These are phyloP conservation scores for Gypsophila paniculata DNA, from an alignment of 179 eudicot species.

Conservation along the genomic window DNA sequence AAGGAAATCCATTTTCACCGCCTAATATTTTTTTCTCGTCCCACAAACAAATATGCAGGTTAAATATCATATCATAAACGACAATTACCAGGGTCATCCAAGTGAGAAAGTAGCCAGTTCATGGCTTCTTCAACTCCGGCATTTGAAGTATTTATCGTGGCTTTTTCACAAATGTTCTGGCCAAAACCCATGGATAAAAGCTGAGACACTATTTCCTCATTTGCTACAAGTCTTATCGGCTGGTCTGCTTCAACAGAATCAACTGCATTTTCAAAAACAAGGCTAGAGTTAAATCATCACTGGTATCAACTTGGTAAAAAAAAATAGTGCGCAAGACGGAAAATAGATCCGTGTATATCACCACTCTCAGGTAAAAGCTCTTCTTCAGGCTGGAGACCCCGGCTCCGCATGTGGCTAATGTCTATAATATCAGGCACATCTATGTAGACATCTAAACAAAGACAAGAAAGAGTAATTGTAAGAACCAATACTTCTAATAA, in stretches of 20 bases:
- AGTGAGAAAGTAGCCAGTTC: conserved; percentile 92
- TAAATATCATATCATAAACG: conserved; percentile 1
- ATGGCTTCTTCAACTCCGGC: conserved; percentile 90
- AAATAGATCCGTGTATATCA: conserved; percentile 15
- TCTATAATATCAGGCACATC: conserved; percentile 93
- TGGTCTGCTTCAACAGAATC: conserved; percentile 40
- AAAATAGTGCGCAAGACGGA: not conserved
- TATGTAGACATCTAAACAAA: conserved; percentile 72
- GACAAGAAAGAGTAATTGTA: conserved; percentile 8
- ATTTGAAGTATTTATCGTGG: conserved; percentile 76
- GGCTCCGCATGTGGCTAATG: conserved; percentile 93
- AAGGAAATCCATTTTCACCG: not conserved
- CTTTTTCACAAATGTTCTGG: conserved; percentile 71
- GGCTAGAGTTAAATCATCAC: not conserved
- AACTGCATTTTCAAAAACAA: conserved; percentile 27
- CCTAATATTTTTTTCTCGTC: not conserved
- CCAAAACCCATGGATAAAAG: conserved; percentile 84
- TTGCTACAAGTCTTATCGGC: conserved; percentile 31
- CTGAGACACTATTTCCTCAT: conserved; percentile 70
- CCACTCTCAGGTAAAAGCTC: conserved; percentile 84
- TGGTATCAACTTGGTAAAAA: not conserved
- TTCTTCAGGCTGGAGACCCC: conserved; percentile 88
- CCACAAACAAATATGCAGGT: conserved; percentile 3
- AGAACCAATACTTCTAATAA: conserved; percentile 2
- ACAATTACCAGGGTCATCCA: conserved; percentile 85